Base-by-base conservation (phyloP, 108 stramenopile species). In the Licmophora abbreviata region DNA sequence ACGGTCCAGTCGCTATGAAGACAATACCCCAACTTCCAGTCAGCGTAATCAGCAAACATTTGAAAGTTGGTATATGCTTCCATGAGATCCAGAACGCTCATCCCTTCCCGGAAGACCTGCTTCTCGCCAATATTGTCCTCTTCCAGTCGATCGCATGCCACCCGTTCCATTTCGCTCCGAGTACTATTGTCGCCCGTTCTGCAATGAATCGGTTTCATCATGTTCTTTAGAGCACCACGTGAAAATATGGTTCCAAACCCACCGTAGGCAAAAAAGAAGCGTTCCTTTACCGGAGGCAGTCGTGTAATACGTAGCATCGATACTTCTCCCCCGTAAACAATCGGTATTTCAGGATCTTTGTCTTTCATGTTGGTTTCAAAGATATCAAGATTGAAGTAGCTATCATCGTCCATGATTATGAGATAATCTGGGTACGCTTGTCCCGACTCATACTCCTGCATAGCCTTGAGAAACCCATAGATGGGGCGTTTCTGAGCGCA, bases 241-340 rank as follows among this genome's bases (percentile, higher is more conserved):
- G 50, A 61, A 3, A 71, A 10, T 22, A 71, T 57, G 3, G 54
- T 35, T 5, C 69, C 69, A 48, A 55, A 66, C 7, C 69, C 64
- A 22, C 68, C 68, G 53, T 58, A 69, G 10, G 68, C 56, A 42
- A 63, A 51, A 1, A 62, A n/a, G n/a, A n/a, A n/a, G n/a, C n/a
- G n/a, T n/a, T n/a, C n/a, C n/a, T n/a, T n/a, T n/a, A n/a, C n/a
- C n/a, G n/a, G n/a, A n/a, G n/a, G n/a, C n/a, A n/a, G n/a, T n/a
- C n/a, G n/a, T n/a, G n/a, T n/a, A n/a, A n/a, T n/a, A n/a, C n/a
- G n/a, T n/a, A n/a, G n/a, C n/a, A n/a, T n/a, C n/a, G n/a, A n/a
- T n/a, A n/a, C n/a, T n/a, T n/a, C n/a, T n/a, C n/a, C n/a, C n/a
- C n/a, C n/a, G n/a, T n/a, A n/a, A n/a, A n/a, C n/a, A n/a, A n/a